phyloP scores from a whole-genome alignment of 2,329 filamentous ascomycete species.

The Talaromyces rugulosus region DNA sequence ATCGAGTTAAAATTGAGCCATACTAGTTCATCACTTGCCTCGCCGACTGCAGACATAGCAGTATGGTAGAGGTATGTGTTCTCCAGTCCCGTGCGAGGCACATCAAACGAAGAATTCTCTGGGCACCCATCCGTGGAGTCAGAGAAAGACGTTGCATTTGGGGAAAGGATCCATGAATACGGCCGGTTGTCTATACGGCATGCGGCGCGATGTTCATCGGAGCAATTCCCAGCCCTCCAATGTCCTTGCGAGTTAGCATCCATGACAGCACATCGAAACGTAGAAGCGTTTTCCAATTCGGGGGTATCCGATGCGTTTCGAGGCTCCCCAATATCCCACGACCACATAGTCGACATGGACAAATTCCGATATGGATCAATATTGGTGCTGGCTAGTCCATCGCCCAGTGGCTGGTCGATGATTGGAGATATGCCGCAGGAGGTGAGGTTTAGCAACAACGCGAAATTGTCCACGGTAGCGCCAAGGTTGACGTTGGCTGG shows the following conservation, averaged over 20 bases:
- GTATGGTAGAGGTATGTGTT: constrained; percentile 53
- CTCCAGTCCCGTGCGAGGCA: constrained; percentile 60
- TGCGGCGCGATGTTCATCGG: constrained; percentile 47
- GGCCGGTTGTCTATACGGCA: constrained; percentile 54
- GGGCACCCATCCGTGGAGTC: constrained; percentile 47
- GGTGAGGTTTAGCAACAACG: constrained; percentile 38
- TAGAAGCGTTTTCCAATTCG: constrained; percentile 18
- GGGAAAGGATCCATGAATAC: constrained; percentile 55
- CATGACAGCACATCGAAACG: constrained; percentile 53
- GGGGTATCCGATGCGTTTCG: constrained; percentile 37
- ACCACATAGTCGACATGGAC: constrained; percentile 53
- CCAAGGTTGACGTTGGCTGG: constrained; percentile 23
- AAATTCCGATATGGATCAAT: constrained; percentile 47
- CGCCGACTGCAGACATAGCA: constrained; percentile 22
- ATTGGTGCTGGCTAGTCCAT: constrained; percentile 47
- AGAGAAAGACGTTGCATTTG: constrained; percentile 38
- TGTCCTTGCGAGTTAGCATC: constrained; percentile 46
- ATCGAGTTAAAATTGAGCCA: constrained; percentile 62
- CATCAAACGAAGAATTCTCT: constrained; percentile 47
- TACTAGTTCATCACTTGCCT: constrained; percentile 33
- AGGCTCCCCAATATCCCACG: constrained; percentile 57
- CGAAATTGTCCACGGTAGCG: constrained; percentile 26
- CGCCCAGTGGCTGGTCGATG: constrained; percentile 54
- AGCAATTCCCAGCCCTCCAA: constrained; percentile 58
- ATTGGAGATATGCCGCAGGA: constrained; percentile 59